phyloP scores from a whole-genome alignment of 2,329 filamentous ascomycete species.

The Ophiosphaerella korrae region DNA sequence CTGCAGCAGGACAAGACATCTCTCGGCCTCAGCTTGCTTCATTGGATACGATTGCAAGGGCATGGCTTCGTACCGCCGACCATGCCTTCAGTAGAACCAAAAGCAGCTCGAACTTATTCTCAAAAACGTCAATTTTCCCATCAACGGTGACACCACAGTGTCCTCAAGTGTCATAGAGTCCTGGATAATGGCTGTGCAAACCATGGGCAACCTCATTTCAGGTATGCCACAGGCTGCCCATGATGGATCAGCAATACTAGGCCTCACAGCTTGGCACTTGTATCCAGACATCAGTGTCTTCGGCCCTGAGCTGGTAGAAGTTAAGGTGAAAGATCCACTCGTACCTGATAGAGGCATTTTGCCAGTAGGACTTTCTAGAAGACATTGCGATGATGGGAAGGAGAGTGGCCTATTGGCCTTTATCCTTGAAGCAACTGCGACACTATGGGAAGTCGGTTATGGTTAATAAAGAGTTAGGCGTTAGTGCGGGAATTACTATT shows the following conservation, averaged over 20 bases:
- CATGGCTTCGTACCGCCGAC: slow-evolving; percentile 21
- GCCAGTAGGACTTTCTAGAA: not conserved
- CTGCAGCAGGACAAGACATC: slow-evolving; percentile 3
- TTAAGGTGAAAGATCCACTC: not conserved
- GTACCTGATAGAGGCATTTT: not conserved
- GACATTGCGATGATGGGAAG: not conserved
- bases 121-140: slow-evolving; percentile 11
- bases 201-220: slow-evolving; percentile 15
- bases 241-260: slow-evolving; percentile 8
- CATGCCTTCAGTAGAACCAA: slow-evolving; percentile 1
- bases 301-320: too few relatives aligned
- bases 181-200: slow-evolving; percentile 12
- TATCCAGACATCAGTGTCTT: not conserved
- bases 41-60: slow-evolving; percentile 19
- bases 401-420: slow-evolving; percentile 8
- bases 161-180: slow-evolving; percentile 13
- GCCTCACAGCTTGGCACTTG: not conserved
- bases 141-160: not conserved
- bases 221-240: slow-evolving; percentile 11
- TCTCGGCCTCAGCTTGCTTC: slow-evolving; percentile 2
- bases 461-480: not conserved
- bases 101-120: slow-evolving; percentile 15
- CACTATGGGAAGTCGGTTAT: slow-evolving; percentile 8
- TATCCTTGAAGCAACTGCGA: slow-evolving; percentile 9
- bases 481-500: not conserved